These are phyloP conservation scores for Irpex rosettiformis DNA, from an alignment of 1,284 basidiomycete genomes.

Conservation along the genomic window DNA sequence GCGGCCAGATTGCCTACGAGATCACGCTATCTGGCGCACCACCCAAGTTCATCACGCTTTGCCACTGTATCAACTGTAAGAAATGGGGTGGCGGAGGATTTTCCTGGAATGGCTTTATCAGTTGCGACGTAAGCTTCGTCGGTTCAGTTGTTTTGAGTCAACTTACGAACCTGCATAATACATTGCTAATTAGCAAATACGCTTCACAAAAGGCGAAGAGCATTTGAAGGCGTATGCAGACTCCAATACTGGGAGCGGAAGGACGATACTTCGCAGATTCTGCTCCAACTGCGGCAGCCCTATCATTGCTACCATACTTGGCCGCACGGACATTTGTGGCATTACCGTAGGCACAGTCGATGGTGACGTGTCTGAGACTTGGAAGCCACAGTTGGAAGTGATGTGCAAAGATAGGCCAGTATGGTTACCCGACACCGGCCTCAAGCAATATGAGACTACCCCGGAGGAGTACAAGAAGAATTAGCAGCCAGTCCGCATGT, in stretches of 20 bases:
- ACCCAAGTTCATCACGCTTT: neutral
- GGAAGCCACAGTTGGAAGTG: neutral
- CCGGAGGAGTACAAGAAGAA: neutral
- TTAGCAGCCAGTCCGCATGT: neutral
- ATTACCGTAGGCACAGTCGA: neutral
- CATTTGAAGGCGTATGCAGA: neutral
- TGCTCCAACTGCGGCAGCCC: conserved; percentile 1
- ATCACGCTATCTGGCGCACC: neutral
- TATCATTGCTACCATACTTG: neutral
- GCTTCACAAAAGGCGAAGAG: neutral
- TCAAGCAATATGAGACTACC: neutral
- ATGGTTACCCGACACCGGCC: conserved; percentile 1
- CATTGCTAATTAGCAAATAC: neutral
- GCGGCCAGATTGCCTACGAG: neutral
- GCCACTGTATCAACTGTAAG: neutral
- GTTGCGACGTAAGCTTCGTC: neutral
- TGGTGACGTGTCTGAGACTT: neutral
- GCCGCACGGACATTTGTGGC: neutral
- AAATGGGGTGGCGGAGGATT: neutral
- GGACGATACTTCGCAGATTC: neutral
- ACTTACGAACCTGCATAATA: neutral
- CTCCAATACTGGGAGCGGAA: neutral
- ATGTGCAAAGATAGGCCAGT: neutral
- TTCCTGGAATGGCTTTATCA: neutral
- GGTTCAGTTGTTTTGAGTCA: neutral